Percentiles rank a stretch among this genome's conserved stretches.
phyloP scores from a whole-genome alignment of 2,329 filamentous ascomycete species.

The Drechmeria coniospora region DNA sequence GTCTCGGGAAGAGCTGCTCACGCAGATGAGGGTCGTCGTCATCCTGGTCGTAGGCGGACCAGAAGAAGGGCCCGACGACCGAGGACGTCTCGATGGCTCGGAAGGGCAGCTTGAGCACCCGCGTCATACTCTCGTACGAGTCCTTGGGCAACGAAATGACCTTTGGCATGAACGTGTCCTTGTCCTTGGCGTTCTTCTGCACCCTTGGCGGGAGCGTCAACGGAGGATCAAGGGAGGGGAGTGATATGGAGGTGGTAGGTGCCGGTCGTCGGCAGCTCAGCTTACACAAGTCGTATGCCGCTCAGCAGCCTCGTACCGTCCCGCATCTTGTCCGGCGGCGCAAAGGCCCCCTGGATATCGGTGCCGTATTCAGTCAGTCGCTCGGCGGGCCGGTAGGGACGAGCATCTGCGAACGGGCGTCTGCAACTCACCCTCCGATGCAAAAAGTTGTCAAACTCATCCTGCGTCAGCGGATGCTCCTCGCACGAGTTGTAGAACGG shows the following conservation, averaged over 20 bases:
- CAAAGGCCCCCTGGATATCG: slow-evolving; percentile 37
- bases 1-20: slow-evolving; percentile 15
- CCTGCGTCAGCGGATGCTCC: slow-evolving; percentile 32
- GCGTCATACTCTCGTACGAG: slow-evolving; percentile 40
- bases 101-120: slow-evolving; percentile 35
- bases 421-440: slow-evolving; percentile 30
- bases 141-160: slow-evolving; percentile 36
- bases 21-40: slow-evolving; percentile 41
- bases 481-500: slow-evolving; percentile 31
- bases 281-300: slow-evolving; percentile 40
- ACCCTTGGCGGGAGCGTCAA: slow-evolving; percentile 21
- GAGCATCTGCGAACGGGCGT: too few relatives aligned
- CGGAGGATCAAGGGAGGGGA: background rate
- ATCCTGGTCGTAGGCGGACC: slow-evolving; percentile 40
- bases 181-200: slow-evolving; percentile 38
- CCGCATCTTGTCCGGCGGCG: slow-evolving; percentile 24
- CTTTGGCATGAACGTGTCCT: slow-evolving; percentile 41
- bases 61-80: slow-evolving; percentile 49
- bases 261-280: too few relatives aligned
- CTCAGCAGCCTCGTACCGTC: slow-evolving; percentile 28
- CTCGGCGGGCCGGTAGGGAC: too few relatives aligned
- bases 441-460: slow-evolving; percentile 45
- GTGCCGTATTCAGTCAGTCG: too few relatives aligned
- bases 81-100: slow-evolving; percentile 42
- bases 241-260: too few relatives aligned